Base-by-base conservation (phyloP, 2,329 filamentous ascomycete species). In the Aspergillus uvarum region DNA sequence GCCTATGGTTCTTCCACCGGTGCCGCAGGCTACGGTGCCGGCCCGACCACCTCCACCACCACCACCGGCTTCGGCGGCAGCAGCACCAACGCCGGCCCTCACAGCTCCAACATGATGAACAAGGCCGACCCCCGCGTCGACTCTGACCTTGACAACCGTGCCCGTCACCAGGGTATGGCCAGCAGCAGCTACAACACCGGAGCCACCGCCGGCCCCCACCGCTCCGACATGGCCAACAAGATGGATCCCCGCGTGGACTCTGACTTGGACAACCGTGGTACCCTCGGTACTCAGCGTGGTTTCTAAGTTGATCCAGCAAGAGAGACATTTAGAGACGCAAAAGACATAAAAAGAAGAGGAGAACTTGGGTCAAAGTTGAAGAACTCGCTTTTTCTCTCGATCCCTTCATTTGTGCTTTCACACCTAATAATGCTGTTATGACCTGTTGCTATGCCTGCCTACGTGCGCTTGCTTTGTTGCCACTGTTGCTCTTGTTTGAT, bases 241-340 rank as follows among this genome's bases (percentile, higher is more conserved):
- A 69, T 73, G 4, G 84, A 86, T 66, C 84, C 83, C 21, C 77
- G 83, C 26, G 74, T 85, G 49, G 82, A 85, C 69, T 81, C 79
- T 47, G 81, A 85, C 65, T 31, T 65, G 29, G 63, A 65, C 31
- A 58, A 64, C 58, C 31, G 62, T 10, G 32, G 16, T 11, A 51
- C 38, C 7, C 4, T 56, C 7, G 48, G 48, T 3, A 52, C 55
- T 16, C 59, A 63, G 52, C 59, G 54, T 31, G 52, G 53, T 7
- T 51, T 53, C 31, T 59, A 54, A 55, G 42, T 22, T 24, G 26
- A 3, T 29, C 26, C 26, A 29, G 7, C 26, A 29, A 2, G 26
- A 35, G 14, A 35, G 11, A 35, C 32, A 16, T n/a, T 29, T 29
- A 29, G 16, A 44, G 16, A 44, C 7, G 31, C 26, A 14, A 31